A percentile compares a stretch with the other conserved stretches of the same genome.
phyloP scores from a whole-genome alignment of 2,329 filamentous ascomycete species.

The Trichophyton schoenleinii region DNA sequence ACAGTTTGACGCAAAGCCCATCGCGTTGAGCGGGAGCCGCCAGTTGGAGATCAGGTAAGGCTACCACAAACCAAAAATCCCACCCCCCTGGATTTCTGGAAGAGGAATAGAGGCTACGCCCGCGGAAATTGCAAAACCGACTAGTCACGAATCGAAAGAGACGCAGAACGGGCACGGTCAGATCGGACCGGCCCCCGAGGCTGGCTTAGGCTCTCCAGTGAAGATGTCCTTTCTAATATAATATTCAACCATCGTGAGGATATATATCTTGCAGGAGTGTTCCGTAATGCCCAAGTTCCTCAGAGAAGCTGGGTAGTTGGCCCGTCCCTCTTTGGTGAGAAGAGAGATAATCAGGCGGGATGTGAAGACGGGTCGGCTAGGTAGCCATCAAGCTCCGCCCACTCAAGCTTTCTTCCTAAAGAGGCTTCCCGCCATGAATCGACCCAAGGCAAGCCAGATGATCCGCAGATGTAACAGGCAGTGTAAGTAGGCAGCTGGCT shows the following conservation, averaged over 20 bases:
- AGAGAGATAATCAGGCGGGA: background rate
- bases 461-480: slow-evolving; percentile 1
- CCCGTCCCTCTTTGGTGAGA: background rate
- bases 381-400: background rate
- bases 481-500: background rate
- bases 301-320: background rate
- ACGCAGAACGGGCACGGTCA: background rate
- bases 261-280: background rate
- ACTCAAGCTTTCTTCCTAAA: background rate
- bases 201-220: background rate
- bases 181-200: slow-evolving; percentile 4
- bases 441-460: slow-evolving; percentile 4
- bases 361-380: background rate
- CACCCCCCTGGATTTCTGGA: background rate
- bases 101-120: background rate
- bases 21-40: background rate
- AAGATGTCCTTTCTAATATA: background rate
- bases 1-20: background rate
- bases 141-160: background rate
- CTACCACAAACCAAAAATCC: background rate
- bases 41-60: slow-evolving; percentile 1
- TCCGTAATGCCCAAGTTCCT: background rate
- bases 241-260: background rate
- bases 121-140: slow-evolving; percentile 4
- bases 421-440: background rate